phyloP scores from a whole-genome alignment of 2,329 filamentous ascomycete species.

The Verticillium klebahnii region DNA sequence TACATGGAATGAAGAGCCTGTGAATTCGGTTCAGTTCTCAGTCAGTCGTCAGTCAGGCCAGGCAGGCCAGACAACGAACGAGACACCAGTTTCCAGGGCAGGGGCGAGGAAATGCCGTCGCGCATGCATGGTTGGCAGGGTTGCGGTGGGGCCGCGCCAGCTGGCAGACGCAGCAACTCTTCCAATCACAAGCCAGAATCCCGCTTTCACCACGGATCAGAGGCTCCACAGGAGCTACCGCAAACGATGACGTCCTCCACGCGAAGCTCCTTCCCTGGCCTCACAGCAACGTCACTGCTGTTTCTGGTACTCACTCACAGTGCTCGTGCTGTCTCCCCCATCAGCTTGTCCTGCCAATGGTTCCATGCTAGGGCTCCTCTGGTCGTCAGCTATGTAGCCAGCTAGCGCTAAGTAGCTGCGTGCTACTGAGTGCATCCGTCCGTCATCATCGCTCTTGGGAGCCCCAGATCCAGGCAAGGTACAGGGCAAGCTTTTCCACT shows the following conservation, averaged over 20 bases:
- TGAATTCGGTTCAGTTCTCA: not conserved
- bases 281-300: slow-evolving; percentile 1
- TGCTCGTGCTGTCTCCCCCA: not conserved
- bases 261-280: not conserved
- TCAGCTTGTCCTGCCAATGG: not conserved
- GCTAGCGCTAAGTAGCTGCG: not conserved
- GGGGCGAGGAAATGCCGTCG: not conserved
- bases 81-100: not conserved
- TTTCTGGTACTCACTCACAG: not conserved
- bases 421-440: not conserved
- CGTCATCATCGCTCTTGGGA: not conserved
- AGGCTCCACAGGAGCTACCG: slow-evolving; percentile 3
- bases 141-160: not conserved
- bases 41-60: not conserved
- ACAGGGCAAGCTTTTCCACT: not conserved
- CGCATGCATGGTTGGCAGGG: not conserved
- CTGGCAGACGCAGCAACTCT: not conserved
- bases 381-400: too few species aligned
- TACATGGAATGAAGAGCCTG: not conserved
- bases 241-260: slow-evolving; percentile 2
- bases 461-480: not conserved
- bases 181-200: not conserved
- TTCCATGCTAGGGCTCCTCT: not conserved
- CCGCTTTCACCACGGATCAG: not conserved
- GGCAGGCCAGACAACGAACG: not conserved